Base-by-base conservation (phyloP, 352 stramenopile genomes). In the Paralagenidium karlingii region DNA sequence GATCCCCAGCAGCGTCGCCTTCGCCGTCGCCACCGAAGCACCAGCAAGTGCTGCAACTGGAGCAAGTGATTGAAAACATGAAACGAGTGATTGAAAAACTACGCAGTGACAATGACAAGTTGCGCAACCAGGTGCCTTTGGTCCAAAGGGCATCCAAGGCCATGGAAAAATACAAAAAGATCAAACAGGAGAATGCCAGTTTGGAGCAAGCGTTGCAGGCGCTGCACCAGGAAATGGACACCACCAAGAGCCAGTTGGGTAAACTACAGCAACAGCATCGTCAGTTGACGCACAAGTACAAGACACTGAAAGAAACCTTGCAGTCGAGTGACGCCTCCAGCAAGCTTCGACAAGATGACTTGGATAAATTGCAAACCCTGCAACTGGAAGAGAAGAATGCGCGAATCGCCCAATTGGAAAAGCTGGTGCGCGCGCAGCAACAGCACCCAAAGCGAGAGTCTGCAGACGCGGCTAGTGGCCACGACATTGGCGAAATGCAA, bases 1-100 rank as follows among this genome's bases (percentile, higher is more conserved):
- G n/a, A n/a, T n/a, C n/a, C n/a, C n/a, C 29, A 36, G 36, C 36
- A 25, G 18, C 40, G 25, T 16, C 44, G 6, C 16, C 20, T 22
- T 8, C 26, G 18, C 30, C 19, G 24, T 22, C 12, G 21, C n/a
- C 18, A 21, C 56, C 49, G 21, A 31, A 36, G 12, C 34, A 36
- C 0, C 53, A 65, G 25, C 69, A 87, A 33, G 55, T 65, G 4
- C 41, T 60, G 12, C 68, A 82, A 46, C 59, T 91, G 1, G 70
- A 91, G 40, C 58, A 78, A 33, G 68, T 90, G 40, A 74, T 86
- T 24, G 64, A 67, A 20, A 84, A 78, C 31, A 86, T 88, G 71
- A 90, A 86, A 43, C 68, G 66, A 28, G 69, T 84, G 24, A 88
- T 86, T 22, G 69, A 86, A 25, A 83, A 81, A 43, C 55, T 88